These are phyloP conservation scores for Protomyces pachydermus DNA, from an alignment of 1,139 yeast genomes.

Conservation along the genomic window DNA sequence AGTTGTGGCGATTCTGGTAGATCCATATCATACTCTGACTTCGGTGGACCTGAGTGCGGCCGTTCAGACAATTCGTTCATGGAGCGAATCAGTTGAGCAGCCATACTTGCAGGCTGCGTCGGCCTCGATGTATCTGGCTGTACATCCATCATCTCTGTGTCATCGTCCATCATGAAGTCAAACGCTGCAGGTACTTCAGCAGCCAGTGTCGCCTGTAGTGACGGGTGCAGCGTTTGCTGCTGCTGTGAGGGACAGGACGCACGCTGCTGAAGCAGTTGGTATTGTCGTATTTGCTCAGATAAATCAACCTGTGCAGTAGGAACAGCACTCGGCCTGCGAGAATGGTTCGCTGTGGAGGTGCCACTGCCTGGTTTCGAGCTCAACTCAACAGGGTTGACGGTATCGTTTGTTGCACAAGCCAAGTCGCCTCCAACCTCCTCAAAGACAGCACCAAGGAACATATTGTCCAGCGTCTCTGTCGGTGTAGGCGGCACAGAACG, in stretches of 20 bases:
- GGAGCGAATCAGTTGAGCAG: not conserved
- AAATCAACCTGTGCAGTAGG: not conserved
- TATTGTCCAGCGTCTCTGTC: not conserved
- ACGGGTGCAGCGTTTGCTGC: not conserved
- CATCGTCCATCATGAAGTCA: not conserved
- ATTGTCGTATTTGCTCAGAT: not conserved
- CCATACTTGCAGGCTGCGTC: not conserved
- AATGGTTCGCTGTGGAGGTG: not conserved
- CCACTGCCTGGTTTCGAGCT: not conserved
- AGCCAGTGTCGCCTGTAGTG: not conserved
- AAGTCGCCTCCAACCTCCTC: not conserved
- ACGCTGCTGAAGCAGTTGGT: not conserved
- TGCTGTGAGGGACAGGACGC: not conserved
- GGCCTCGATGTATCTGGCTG: not conserved
- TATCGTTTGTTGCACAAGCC: not conserved
- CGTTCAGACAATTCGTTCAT: not conserved
- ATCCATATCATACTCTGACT: not conserved
- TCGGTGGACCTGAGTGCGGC: not conserved
- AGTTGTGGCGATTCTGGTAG: not conserved
- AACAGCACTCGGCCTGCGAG: not conserved
- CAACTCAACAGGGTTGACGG: not conserved
- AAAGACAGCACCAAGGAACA: not conserved
- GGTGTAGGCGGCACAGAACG: slow-evolving; percentile 1
- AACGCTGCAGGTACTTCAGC: not conserved
- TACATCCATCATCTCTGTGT: not conserved